phyloP scores from a whole-genome alignment of 495 filamentous ascomycete genomes.

The Pseudevernia furfuracea region DNA sequence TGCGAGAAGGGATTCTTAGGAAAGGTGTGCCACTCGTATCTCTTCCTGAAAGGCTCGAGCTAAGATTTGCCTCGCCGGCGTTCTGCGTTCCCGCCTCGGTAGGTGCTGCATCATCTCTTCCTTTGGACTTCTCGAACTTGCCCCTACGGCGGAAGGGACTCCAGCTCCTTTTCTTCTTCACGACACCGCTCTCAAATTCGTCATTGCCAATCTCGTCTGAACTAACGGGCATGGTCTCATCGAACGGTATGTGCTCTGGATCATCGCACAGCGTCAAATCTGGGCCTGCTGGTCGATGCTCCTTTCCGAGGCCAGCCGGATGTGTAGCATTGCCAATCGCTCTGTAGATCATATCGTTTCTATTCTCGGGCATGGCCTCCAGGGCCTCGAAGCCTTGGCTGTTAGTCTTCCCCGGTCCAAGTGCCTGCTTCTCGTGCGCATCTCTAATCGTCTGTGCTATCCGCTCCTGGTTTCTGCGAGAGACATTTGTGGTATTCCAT shows the following conservation, averaged over 20 bases:
- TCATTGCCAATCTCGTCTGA: conserved; percentile 20
- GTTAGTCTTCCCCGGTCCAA: neutral
- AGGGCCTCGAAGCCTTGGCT: conserved; percentile 5
- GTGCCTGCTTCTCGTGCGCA: conserved; percentile 5
- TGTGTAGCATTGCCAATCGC: neutral
- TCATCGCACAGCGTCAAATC: conserved; percentile 23
- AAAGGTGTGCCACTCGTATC: conserved; percentile 37
- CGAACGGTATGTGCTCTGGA: conserved; percentile 23
- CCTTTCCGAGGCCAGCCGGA: neutral
- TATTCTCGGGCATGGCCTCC: neutral
- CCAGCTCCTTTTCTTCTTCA: conserved; percentile 16
- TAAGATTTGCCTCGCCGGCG: conserved; percentile 4
- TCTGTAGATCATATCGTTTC: neutral
- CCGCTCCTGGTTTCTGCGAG: conserved; percentile 1
- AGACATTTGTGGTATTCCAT: conserved; percentile 4
- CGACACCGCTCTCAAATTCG: conserved; percentile 14
- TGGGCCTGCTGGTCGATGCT: conserved; percentile 6
- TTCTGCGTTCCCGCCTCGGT: conserved; percentile 5
- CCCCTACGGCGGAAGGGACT: conserved; percentile 23
- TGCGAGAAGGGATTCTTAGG: conserved; percentile 29
- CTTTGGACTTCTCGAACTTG: conserved; percentile 9
- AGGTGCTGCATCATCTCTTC: conserved; percentile 7
- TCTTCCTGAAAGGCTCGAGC: conserved; percentile 27
- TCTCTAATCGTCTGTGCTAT: conserved; percentile 15
- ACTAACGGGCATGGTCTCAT: conserved; percentile 20